phyloP scores from a whole-genome alignment of 352 stramenopile species.

The Lagenidium giganteum region DNA sequence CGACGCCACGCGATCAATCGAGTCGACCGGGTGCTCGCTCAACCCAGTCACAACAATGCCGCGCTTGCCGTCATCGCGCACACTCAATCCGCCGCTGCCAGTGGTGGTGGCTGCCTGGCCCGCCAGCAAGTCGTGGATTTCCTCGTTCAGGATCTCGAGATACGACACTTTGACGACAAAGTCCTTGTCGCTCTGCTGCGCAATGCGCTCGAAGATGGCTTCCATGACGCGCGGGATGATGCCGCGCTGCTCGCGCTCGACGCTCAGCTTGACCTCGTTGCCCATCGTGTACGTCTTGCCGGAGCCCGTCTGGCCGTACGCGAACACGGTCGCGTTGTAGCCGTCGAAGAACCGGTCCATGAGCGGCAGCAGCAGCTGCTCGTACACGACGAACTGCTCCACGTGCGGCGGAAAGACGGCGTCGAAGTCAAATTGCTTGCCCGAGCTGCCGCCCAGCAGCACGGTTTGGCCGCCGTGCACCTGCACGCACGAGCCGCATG shows the following conservation, averaged over 20 bases:
- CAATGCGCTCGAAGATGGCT: conserved; percentile 47
- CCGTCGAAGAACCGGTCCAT: conserved; percentile 89
- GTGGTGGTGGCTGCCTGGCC: conserved; percentile 9
- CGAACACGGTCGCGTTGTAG: conserved; percentile 94
- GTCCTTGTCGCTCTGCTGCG: conserved; percentile 17
- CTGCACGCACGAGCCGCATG: conserved; percentile 28
- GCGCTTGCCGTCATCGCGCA: conserved; percentile 87
- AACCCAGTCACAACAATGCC: conserved; percentile 88
- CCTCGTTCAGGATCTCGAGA: conserved; percentile 96
- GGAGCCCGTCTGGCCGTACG: conserved; percentile 92
- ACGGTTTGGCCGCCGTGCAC: conserved; percentile 14
- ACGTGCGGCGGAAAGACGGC: conserved; percentile 47
- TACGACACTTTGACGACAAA: conserved; percentile 64
- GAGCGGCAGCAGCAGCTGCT: conserved; percentile 45
- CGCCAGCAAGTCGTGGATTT: conserved; percentile 92
- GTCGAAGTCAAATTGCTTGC: conserved; percentile 77
- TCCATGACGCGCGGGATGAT: conserved; percentile 83
- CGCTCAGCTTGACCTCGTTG: conserved; percentile 53
- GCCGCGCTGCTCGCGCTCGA: conserved; percentile 30
- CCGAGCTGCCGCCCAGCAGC: conserved; percentile 22
- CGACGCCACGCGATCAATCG: conserved; percentile 29
- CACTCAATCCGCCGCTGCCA: conserved; percentile 32
- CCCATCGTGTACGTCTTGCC: conserved; percentile 92
- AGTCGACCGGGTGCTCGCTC: conserved; percentile 68
- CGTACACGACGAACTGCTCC: conserved; percentile 45